Evolutionary conservation across 176 grass and related monocot genomes (phyloP).

Genomic region (Eragrostis curvula): DNA sequence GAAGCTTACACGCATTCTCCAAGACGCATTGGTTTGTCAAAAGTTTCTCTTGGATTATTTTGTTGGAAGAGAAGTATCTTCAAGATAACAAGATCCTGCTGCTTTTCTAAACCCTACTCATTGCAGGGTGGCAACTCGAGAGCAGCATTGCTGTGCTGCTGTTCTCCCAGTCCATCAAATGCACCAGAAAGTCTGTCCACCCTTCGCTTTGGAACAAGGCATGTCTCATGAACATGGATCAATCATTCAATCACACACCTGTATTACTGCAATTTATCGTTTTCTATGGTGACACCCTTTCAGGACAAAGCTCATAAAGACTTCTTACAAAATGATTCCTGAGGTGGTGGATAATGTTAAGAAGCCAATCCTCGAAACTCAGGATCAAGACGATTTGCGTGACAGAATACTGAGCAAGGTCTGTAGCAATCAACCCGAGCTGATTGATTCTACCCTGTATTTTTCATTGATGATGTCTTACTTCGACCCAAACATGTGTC

Average conservation of each 20-base stretch:
- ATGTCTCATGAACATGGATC: slow-evolving; percentile 32
- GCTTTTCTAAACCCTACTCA: slow-evolving; percentile 24
- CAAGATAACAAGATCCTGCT: neutral
- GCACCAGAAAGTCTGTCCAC: slow-evolving; percentile 81
- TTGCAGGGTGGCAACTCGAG: slow-evolving; percentile 88
- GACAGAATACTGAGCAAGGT: slow-evolving; percentile 69
- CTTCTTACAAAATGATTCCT: slow-evolving; percentile 37
- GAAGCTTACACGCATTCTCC: slow-evolving; percentile 93
- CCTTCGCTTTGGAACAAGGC: slow-evolving; percentile 85
- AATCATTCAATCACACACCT: neutral
- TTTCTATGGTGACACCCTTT: slow-evolving; percentile 23
- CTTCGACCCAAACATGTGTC: slow-evolving; percentile 27
- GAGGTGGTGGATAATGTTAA: slow-evolving; percentile 39
- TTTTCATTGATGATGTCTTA: neutral
- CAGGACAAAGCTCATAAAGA: slow-evolving; percentile 83
- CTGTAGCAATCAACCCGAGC: slow-evolving; percentile 11
- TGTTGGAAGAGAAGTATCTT: neutral
- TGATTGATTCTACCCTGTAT: neutral
- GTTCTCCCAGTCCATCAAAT: slow-evolving; percentile 83
- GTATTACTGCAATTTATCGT: neutral
- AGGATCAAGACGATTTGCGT: slow-evolving; percentile 37
- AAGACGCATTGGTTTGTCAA: slow-evolving; percentile 84
- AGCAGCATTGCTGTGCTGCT: slow-evolving; percentile 87
- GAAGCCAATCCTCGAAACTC: slow-evolving; percentile 36
- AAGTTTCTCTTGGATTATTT: slow-evolving; percentile 17